Percentiles rank a stretch among this genome's conserved stretches.
Conservation (phyloP, 805 yeast genomes). For the Lipomyces orientalis region DNA sequence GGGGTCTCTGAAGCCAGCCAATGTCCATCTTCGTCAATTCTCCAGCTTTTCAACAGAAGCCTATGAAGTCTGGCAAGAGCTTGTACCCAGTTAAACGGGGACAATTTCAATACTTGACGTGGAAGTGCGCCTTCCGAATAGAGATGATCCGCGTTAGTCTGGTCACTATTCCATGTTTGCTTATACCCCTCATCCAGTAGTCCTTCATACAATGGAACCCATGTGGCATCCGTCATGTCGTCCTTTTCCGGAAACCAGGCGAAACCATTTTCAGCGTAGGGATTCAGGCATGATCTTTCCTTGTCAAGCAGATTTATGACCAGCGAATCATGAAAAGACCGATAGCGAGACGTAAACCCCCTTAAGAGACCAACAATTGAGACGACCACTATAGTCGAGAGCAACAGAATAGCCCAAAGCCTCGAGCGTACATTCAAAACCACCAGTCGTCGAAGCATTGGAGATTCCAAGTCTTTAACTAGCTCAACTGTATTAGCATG, state of each 20-base stretch:
- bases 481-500: neutral
- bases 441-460: neutral
- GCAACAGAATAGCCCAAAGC: neutral
- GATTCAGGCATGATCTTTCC: neutral
- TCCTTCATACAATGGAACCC: constrained; percentile 1
- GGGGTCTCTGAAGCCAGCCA: neutral
- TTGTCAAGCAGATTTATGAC: neutral
- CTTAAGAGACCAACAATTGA: neutral
- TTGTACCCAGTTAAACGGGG: neutral
- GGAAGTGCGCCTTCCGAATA: neutral
- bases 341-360: neutral
- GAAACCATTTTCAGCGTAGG: neutral
- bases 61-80: neutral
- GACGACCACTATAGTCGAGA: neutral
- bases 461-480: neutral
- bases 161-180: neutral
- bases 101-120: neutral
- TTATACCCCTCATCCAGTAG: neutral
- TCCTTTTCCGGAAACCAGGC: neutral
- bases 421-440: neutral
- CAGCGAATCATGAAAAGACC: neutral
- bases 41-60: neutral
- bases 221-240: neutral
- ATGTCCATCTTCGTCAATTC: neutral
- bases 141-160: neutral